These are phyloP conservation scores for Thuja plicata DNA, from an alignment of 83 land plant species.

Conservation along the genomic window DNA sequence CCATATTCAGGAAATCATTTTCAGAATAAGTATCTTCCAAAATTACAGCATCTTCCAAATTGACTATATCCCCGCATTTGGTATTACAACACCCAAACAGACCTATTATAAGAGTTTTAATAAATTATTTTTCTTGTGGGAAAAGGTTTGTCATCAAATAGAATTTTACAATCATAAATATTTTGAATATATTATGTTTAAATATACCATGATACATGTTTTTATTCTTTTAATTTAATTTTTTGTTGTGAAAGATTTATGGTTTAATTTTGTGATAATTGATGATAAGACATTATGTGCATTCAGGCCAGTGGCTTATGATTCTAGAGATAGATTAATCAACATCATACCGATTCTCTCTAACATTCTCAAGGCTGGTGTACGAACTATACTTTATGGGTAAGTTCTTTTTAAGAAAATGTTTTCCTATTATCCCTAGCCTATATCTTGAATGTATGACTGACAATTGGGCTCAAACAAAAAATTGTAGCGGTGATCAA, in stretches of 20 bases:
- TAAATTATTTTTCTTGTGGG: neutral
- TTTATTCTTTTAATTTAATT: no score
- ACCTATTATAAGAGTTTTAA: no score
- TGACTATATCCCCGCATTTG: no score
- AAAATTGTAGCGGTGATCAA: constrained; percentile 42
- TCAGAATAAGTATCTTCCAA: no score
- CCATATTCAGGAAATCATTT: no score
- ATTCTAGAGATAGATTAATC: neutral
- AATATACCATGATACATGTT: neutral
- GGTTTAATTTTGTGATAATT: neutral
- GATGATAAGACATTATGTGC: neutral
- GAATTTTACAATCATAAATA: neutral
- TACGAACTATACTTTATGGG: constrained; percentile 21
- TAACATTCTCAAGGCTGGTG: constrained; percentile 12
- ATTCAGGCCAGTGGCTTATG: neutral
- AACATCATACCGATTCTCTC: constrained; percentile 18
- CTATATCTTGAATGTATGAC: no score
- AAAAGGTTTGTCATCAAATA: neutral
- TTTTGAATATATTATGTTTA: neutral
- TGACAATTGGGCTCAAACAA: neutral
- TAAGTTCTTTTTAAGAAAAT: neutral
- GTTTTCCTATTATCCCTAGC: neutral
- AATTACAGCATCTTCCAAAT: no score
- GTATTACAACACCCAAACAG: no score
- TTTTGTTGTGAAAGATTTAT: neutral